Evolutionary conservation across 2,329 filamentous ascomycete species (phyloP).

Genomic region (Diaporthe caulivora): DNA sequence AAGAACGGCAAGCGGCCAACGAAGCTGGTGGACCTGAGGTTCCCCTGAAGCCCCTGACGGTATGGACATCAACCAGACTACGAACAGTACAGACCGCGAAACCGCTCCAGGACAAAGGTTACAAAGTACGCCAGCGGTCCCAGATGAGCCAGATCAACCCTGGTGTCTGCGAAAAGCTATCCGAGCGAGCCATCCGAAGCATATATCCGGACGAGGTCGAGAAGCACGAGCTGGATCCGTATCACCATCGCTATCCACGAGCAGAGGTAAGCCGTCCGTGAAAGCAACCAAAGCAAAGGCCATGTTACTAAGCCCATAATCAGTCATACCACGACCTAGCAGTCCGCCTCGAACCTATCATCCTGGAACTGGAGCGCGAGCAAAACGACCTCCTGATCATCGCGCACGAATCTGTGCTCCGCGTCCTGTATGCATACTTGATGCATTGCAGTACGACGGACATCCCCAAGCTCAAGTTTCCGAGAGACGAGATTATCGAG

Average conservation of each 20-base stretch:
- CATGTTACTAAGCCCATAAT: slow-evolving; percentile 33
- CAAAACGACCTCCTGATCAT: slow-evolving; percentile 98
- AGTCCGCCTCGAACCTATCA: slow-evolving; percentile 97
- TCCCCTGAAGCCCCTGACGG: slow-evolving; percentile 82
- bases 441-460: slow-evolving; percentile 98
- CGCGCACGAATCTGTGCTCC: slow-evolving; percentile 96
- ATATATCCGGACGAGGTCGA: slow-evolving; percentile 91
- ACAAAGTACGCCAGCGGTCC: slow-evolving; percentile 88
- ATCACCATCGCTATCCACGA: slow-evolving; percentile 95
- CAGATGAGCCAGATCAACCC: slow-evolving; percentile 99
- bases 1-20: slow-evolving; percentile 79
- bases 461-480: slow-evolving; percentile 93
- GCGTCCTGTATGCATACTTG: slow-evolving; percentile 95
- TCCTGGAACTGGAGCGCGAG: slow-evolving; percentile 95
- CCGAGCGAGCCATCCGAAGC: slow-evolving; percentile 82
- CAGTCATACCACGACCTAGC: slow-evolving; percentile 98
- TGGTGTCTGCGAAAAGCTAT: slow-evolving; percentile 94
- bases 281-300: neutral
- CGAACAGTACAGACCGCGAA: slow-evolving; percentile 92
- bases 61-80: slow-evolving; percentile 95
- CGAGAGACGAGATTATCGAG: slow-evolving; percentile 97
- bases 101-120: slow-evolving; percentile 82
- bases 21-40: slow-evolving; percentile 75
- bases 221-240: slow-evolving; percentile 94
- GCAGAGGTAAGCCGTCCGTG: slow-evolving; percentile 77